Conservation (phyloP, 192 early-diverging fungal species). For the Podila verticillata region DNA sequence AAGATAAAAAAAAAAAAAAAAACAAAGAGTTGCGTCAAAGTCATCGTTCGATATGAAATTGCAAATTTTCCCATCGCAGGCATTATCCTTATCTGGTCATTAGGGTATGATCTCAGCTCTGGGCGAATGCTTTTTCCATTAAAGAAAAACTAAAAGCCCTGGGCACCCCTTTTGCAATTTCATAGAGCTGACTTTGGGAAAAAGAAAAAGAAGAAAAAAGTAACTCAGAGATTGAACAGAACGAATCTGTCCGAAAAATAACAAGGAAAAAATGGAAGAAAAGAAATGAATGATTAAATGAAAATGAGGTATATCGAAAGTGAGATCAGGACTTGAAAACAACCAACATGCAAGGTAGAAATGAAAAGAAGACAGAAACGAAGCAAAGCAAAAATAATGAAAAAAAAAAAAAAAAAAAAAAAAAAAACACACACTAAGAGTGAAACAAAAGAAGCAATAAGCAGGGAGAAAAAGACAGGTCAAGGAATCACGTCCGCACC, state of each 20-base stretch:
- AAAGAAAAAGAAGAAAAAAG: not conserved
- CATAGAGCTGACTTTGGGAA: not conserved
- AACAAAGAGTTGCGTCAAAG: conserved; percentile 2
- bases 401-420: not conserved
- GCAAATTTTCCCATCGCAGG: not conserved
- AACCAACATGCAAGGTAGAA: too few species aligned
- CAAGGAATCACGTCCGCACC: not conserved
- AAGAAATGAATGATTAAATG: not conserved
- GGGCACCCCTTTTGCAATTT: conserved; percentile 11
- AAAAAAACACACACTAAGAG: not conserved
- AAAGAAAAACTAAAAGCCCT: not conserved
- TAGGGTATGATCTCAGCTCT: conserved; percentile 56
- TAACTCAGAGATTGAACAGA: too few species aligned
- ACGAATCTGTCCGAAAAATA: not conserved
- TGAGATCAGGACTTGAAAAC: too few species aligned
- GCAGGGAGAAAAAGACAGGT: not conserved
- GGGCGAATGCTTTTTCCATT: not conserved
- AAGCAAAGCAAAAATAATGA: not conserved
- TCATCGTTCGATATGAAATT: conserved; percentile 17
- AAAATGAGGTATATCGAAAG: not conserved
- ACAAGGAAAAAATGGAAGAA: not conserved
- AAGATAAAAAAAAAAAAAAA: not conserved
- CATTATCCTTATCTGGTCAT: conserved; percentile 52
- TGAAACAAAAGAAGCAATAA: not conserved
- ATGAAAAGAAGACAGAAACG: not conserved